A percentile compares a stretch with the other conserved stretches of the same genome.
Conservation (phyloP, 306 rosid genomes). For the Ammopiptanthus mongolicus region DNA sequence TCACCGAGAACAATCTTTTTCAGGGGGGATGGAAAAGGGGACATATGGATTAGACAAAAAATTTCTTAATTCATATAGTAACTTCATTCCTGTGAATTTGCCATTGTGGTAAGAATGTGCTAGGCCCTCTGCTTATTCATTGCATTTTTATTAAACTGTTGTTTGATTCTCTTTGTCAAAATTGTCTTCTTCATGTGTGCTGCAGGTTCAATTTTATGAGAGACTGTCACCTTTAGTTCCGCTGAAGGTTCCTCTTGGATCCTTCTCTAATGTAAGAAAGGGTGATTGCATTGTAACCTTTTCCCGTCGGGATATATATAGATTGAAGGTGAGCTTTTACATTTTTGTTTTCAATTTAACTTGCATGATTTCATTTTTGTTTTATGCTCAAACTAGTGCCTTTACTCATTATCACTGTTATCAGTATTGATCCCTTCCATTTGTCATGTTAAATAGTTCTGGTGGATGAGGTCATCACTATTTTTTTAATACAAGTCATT, state of each 20-base stretch:
- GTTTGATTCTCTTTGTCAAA: background rate
- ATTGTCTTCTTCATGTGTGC: slow-evolving; percentile 9
- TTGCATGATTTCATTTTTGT: background rate
- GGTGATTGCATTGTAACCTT: slow-evolving; percentile 91
- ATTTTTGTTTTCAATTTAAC: background rate
- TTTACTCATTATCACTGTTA: background rate
- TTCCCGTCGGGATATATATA: slow-evolving; percentile 66
- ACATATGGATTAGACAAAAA: background rate
- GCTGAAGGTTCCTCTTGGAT: slow-evolving; percentile 61
- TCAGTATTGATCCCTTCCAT: background rate
- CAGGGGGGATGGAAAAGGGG: background rate
- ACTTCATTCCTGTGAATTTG: slow-evolving; percentile 5
- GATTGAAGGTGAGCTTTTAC: slow-evolving; percentile 56
- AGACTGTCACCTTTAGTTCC: slow-evolving; percentile 91
- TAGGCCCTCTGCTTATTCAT: slow-evolving; percentile 16
- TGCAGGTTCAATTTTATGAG: slow-evolving; percentile 68
- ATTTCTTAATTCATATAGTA: background rate
- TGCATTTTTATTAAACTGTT: slow-evolving; percentile 13
- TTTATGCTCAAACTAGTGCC: background rate
- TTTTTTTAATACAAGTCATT: background rate
- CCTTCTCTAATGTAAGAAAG: slow-evolving; percentile 60
- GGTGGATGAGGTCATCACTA: background rate
- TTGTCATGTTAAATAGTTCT: background rate
- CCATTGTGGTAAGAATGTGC: slow-evolving; percentile 10
- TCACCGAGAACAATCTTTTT: background rate